Evolutionary conservation across 129 eudicot genomes (phyloP), one percentile per base, ranked within the genome.

Genomic region (Flaveria linearis): DNA sequence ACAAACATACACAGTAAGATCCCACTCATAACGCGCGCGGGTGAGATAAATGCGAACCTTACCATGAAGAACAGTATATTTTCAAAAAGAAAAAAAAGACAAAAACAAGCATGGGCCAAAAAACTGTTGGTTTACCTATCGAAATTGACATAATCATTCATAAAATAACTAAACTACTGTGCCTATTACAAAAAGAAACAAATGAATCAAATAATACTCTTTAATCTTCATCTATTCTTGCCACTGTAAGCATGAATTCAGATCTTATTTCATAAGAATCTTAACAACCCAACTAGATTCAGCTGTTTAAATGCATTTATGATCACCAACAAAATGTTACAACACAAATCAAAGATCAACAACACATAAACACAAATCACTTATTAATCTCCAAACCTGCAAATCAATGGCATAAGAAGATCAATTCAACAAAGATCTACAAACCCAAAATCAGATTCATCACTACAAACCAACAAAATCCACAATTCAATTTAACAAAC

Each of bases 361-460:
- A 56, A 9, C 68, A 73, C 30, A 50, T 26, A 17, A 4, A 16
- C 28, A 43, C 52, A 49, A 20, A 45, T 39, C 62, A 33, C 9
- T 25, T 10, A 52, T 39, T 51, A 4, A 74, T 43, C 69, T 26
- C 62, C n/a, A 26, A 45, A 41, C 58, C 18, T 26, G 5, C 14
- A 41, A 16, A 25, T 65, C 13, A 7, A 62, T 62, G 45, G 39
- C 16, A 76, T 18, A 53, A 25, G 28, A 68, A 49, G 14, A 49
- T 49, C 53, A 51, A 56, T 9, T 51, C 41, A 36, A 5, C 41
- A 5, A 62, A 42, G 68, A 62, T 69, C 72, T 68, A 43, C 71
- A 55, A 55, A 23, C 81, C 42, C 69, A 42, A 69, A 25, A 52
- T 41, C 75, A 77, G 74, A 77, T 76, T 66, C 72, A 36, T 62